Base-by-base conservation (phyloP, 2,329 filamentous ascomycete genomes). In the Conoideocrella luteorostrata region DNA sequence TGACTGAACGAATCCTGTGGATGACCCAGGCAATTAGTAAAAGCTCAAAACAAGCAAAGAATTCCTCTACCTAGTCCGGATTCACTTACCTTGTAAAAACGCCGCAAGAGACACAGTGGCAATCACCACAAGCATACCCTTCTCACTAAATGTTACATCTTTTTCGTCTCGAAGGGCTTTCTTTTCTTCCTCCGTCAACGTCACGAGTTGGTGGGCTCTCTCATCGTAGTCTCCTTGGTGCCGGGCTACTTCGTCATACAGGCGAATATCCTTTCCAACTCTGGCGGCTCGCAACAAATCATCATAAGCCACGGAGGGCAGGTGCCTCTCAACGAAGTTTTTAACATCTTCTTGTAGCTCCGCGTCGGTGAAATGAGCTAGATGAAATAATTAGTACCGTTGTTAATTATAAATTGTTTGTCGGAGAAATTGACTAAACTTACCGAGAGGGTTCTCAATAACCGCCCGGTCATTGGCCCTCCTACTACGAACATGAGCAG, bases 41-140 rank as follows among this genome's bases (percentile, higher is more conserved):
- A 20, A 41, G 23, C 3, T n/a, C n/a, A n/a, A n/a, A n/a, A n/a
- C n/a, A n/a, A n/a, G n/a, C n/a, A n/a, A n/a, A n/a, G n/a, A n/a
- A n/a, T n/a, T n/a, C n/a, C n/a, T n/a, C n/a, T n/a, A n/a, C n/a
- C n/a, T n/a, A n/a, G n/a, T n/a, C n/a, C n/a, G n/a, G n/a, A n/a
- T n/a, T n/a, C n/a, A n/a, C 39, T 45, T 18, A 55, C 54, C 54
- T 50, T 71, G 68, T 0, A 71, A 52, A 34, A 71, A 64, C 0
- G 68, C 68, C 0, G 68, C 67, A 3, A 70, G 55, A 3, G 67
- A 69, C 11, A 71, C 68, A 2, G 66, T 69, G 24, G 65, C 47
- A 30, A 69, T 61, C 41, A 71, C 67, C 10, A 61, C 55, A 13
- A 58, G 46, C 61, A 70, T 70, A 3, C 62, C 60, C 35, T 52